Evolutionary conservation across 2,329 filamentous ascomycete species (phyloP).

Genomic region (Fusarium irregulare): DNA sequence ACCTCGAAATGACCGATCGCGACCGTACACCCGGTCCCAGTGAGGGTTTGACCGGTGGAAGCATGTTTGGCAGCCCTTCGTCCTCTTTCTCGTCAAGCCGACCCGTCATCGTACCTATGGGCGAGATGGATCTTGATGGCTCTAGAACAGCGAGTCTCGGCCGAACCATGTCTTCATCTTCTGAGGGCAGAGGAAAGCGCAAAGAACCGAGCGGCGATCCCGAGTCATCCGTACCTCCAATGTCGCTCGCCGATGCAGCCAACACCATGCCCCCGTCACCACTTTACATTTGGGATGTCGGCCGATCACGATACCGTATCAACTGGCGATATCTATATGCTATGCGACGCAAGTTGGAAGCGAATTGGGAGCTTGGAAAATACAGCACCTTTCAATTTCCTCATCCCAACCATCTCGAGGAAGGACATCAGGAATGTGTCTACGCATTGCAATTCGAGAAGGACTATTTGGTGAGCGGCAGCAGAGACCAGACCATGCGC

Average conservation of each 20-base stretch:
- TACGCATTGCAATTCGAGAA: constrained; percentile 93
- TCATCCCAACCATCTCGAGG: constrained; percentile 80
- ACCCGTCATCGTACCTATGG: constrained; percentile 41
- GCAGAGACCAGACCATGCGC: constrained; percentile 85
- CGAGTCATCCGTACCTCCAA: constrained; percentile 48
- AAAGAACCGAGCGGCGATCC: constrained; percentile 52
- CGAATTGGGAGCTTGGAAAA: constrained; percentile 88
- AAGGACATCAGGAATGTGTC: constrained; percentile 91
- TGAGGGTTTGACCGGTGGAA: constrained; percentile 42
- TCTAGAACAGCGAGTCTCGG: constrained; percentile 49
- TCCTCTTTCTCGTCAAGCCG: constrained; percentile 49
- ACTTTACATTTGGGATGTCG: constrained; percentile 63
- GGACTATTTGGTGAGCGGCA: constrained; percentile 91
- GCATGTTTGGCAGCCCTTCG: constrained; percentile 52
- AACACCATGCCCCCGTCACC: constrained; percentile 56
- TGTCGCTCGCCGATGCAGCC: constrained; percentile 46
- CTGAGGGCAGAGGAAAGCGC: constrained; percentile 51
- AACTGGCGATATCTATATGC: constrained; percentile 97
- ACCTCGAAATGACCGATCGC: constrained; percentile 61
- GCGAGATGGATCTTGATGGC: constrained; percentile 49
- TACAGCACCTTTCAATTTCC: constrained; percentile 91
- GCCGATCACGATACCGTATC: constrained; percentile 68
- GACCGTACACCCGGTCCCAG: constrained; percentile 45
- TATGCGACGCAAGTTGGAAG: constrained; percentile 84
- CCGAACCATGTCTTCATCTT: constrained; percentile 44